Percentiles rank a stretch among this genome's conserved stretches.
phyloP scores from a whole-genome alignment of 257 asterid species.

The Solanum megistacrolobum region DNA sequence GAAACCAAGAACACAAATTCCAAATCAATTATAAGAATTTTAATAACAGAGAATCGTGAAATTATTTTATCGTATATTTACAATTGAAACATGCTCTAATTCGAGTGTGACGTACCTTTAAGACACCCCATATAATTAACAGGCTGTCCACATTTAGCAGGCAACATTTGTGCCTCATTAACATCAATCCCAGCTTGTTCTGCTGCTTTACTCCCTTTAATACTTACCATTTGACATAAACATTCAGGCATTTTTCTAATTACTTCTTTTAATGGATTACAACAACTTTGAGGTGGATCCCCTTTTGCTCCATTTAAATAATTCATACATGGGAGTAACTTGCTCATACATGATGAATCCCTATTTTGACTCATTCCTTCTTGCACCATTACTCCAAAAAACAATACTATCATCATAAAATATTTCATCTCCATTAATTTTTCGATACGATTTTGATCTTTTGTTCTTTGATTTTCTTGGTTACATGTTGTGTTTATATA shows the following conservation, averaged over 20 bases:
- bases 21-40: not conserved
- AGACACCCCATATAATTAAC: constrained; percentile 78
- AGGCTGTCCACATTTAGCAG: constrained; percentile 70
- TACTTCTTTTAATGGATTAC: constrained; percentile 41
- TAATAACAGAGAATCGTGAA: not conserved
- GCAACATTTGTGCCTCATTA: constrained; percentile 59
- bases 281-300: constrained; percentile 58
- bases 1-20: not conserved
- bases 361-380: not conserved
- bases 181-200: constrained; percentile 53
- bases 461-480: not conserved
- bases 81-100: not conserved
- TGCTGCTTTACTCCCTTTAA: constrained; percentile 57
- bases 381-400: not conserved
- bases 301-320: constrained; percentile 35
- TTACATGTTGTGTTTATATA: not conserved
- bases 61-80: not conserved
- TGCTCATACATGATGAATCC: constrained; percentile 28
- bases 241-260: constrained; percentile 67
- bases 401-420: not conserved
- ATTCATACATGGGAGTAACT: constrained; percentile 52
- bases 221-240: constrained; percentile 54
- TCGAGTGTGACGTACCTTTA: constrained; percentile 20
- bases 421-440: not conserved
- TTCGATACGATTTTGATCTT: not conserved